Evolutionary conservation across 768 basidiomycete species (phyloP).

Genomic region (Termitomyces eurrhizus): DNA sequence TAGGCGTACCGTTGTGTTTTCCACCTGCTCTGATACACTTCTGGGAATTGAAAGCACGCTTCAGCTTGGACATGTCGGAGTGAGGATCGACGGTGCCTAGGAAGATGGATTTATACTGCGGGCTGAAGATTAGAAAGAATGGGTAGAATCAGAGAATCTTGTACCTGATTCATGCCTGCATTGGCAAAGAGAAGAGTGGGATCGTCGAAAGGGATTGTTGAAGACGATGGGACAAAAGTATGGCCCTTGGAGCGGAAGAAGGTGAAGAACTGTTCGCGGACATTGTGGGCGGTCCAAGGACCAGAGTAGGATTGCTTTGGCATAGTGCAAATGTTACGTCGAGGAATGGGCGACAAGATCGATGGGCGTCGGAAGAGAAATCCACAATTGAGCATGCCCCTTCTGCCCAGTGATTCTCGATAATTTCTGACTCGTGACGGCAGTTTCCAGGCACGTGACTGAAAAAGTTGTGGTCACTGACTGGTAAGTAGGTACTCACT

Average conservation of each 20-base stretch:
- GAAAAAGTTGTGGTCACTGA: not conserved
- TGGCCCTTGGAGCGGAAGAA: constrained; percentile 81
- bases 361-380: constrained; percentile 24
- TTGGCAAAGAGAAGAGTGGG: constrained; percentile 97
- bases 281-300: constrained; percentile 76
- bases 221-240: constrained; percentile 85
- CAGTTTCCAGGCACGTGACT: constrained; percentile 19
- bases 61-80: constrained; percentile 86
- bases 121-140: not conserved
- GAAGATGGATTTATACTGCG: constrained; percentile 93
- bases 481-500: no score
- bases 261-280: constrained; percentile 88
- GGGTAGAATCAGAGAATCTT: constrained; percentile 10
- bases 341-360: constrained; percentile 16
- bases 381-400: constrained; percentile 18
- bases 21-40: constrained; percentile 99
- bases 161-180: constrained; percentile 94
- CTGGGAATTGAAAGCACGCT: constrained; percentile 93
- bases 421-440: constrained; percentile 20
- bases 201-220: constrained; percentile 96
- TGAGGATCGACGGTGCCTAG: constrained; percentile 97
- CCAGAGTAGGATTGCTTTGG: constrained; percentile 31
- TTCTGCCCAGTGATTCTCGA: constrained; percentile 4
- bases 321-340: constrained; percentile 28
- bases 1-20: constrained; percentile 84